Conservation (phyloP, 2,329 filamentous ascomycete genomes). For the Neoarthrinium moseri region DNA sequence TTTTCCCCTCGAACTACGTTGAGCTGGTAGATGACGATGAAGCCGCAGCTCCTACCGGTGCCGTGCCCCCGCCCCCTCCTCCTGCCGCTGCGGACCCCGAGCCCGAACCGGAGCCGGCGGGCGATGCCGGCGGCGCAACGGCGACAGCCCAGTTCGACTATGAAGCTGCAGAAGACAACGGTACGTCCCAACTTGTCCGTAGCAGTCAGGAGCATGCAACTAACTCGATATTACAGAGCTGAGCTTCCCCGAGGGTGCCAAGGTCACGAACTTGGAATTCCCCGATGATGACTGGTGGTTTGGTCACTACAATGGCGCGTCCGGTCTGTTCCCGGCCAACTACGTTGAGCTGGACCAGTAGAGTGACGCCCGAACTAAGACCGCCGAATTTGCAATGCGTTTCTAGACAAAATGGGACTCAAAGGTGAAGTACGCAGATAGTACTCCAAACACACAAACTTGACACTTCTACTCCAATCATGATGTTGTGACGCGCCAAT, state of each 20-base stretch:
- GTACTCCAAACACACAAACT: no score
- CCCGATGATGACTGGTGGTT: slow-evolving; percentile 99
- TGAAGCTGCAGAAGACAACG: slow-evolving; percentile 93
- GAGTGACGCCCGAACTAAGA: slow-evolving; percentile 3
- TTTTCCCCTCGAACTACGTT: slow-evolving; percentile 98
- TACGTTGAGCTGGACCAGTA: slow-evolving; percentile 59
- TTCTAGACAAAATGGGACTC: no score
- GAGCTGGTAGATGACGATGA: slow-evolving; percentile 71
- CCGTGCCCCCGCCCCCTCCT: slow-evolving; percentile 26
- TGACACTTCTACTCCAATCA: no score
- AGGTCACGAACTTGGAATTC: slow-evolving; percentile 82
- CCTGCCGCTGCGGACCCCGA: slow-evolving; percentile 36
- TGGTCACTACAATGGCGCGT: slow-evolving; percentile 75
- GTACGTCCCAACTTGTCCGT: no score
- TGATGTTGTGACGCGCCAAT: no score
- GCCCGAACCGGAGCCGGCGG: slow-evolving; percentile 36
- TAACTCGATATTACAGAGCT: slow-evolving; percentile 52
- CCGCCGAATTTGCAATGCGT: neutral
- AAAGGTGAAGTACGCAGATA: no score
- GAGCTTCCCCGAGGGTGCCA: slow-evolving; percentile 88
- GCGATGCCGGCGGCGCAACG: slow-evolving; percentile 51
- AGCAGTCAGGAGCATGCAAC: slow-evolving; percentile 13
- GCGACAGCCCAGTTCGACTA: slow-evolving; percentile 93
- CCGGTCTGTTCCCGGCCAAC: slow-evolving; percentile 80
- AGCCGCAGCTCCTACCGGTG: slow-evolving; percentile 27